phyloP scores from a whole-genome alignment of 2,329 filamentous ascomycete species.

The Talaromyces verruculosus region DNA sequence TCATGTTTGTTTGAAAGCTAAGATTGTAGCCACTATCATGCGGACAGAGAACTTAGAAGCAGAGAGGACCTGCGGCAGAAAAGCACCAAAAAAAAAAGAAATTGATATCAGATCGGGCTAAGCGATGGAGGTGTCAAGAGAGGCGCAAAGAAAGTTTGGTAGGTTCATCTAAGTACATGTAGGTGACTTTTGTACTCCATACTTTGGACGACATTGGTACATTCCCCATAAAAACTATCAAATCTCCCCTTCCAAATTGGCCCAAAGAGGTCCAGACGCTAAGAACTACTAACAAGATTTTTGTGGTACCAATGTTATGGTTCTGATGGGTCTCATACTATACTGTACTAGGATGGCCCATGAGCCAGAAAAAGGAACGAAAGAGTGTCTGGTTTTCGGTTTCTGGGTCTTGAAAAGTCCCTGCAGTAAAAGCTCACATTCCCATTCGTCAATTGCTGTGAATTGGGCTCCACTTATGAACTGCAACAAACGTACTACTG shows the following conservation, averaged over 20 bases:
- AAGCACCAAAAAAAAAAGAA: not conserved
- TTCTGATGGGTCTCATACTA: constrained; percentile 13
- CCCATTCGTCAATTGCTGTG: constrained; percentile 5
- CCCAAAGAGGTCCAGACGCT: constrained; percentile 2
- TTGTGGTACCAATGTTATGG: constrained; percentile 19
- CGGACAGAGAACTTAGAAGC: not conserved
- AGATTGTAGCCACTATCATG: constrained; percentile 11
- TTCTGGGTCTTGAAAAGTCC: constrained; percentile 14
- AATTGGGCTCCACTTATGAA: not conserved
- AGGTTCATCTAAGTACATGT: constrained; percentile 8
- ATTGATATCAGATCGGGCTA: not conserved
- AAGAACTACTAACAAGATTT: not conserved
- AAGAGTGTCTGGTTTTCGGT: constrained; percentile 10
- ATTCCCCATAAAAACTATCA: not conserved
- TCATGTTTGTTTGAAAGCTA: constrained; percentile 3
- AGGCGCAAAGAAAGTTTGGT: constrained; percentile 12
- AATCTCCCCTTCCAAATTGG: not conserved
- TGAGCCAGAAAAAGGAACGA: constrained; percentile 1
- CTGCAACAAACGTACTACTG: not conserved
- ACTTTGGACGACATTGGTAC: not conserved
- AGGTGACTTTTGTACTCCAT: constrained; percentile 8
- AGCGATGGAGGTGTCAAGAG: constrained; percentile 2
- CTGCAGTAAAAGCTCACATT: constrained; percentile 3
- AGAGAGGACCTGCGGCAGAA: not conserved
- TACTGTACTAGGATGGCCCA: not conserved